Base-by-base conservation (phyloP, 2,329 filamentous ascomycete species). In the Fusarium devonianum region DNA sequence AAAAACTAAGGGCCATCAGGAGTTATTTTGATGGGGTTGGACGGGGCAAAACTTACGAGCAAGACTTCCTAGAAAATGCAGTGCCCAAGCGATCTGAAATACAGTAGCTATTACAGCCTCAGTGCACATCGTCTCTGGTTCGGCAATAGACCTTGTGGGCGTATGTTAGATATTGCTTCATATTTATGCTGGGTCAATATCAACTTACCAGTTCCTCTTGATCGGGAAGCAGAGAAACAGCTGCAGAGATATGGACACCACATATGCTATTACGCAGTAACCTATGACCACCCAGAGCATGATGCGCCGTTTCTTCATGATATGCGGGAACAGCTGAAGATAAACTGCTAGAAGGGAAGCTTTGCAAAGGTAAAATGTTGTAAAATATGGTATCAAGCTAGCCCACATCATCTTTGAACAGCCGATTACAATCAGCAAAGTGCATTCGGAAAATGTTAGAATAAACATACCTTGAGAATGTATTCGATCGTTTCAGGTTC, bases 361-460 rank as follows among this genome's bases (percentile, higher is more conserved):
- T 17, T 62, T 62, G 37, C 52, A 62, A 7, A 62, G 49, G 7
- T 60, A 62, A 9, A 62, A 42, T 2, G 59, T 55, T 3, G 60
- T 39, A 8, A 60, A 42, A 12, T 37, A 58, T 4, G 58, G 56
- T 7, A 62, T 30, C 2, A 43, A 14, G 1, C 33, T 33, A 3
- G 36, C 42, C 58, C 58, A 62, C 11, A 50, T 39, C 3, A 44
- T 5, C 58, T 62, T 12, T 0, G 16, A 4, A 8, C 21, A 9
- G n/a, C n/a, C 9, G 9, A 22, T 5, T 6, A 4, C 0, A 8
- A 23, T 60, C n/a, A 60, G 44, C 6, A n/a, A 12, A 3, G 3
- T 6, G 5, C 5, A 4, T 5, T 16, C 1, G 22, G 5, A 1
- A 3, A 22, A 1, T 13, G 25, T 26, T 22, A 6, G 6, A 22